These are phyloP conservation scores for Rhizophora apiculata DNA, from an alignment of 345 rosid genomes.

Conservation along the genomic window DNA sequence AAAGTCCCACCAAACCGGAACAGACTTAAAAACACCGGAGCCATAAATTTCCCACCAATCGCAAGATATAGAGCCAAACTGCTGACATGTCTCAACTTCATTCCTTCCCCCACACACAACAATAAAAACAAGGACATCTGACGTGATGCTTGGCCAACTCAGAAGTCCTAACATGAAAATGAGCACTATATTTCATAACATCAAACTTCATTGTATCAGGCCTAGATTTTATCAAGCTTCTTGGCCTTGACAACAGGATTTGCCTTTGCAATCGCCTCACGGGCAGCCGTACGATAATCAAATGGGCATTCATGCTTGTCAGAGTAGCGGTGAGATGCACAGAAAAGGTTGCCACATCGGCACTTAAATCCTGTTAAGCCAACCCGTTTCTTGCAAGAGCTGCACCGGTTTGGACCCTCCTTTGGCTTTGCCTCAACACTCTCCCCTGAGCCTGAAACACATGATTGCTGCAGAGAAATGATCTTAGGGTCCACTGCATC, in stretches of 20 bases:
- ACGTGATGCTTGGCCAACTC: slow-evolving; percentile 29
- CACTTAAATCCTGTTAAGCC: slow-evolving; percentile 67
- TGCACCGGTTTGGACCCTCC: slow-evolving; percentile 71
- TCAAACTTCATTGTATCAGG: slow-evolving; percentile 6
- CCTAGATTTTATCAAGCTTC: slow-evolving; percentile 75
- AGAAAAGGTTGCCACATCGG: slow-evolving; percentile 59
- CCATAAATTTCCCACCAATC: slow-evolving; percentile 36
- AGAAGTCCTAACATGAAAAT: slow-evolving; percentile 20
- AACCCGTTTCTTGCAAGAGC: slow-evolving; percentile 50
- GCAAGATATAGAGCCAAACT: slow-evolving; percentile 34
- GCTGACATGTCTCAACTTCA: slow-evolving; percentile 33
- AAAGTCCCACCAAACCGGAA: slow-evolving; percentile 45
- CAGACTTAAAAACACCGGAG: slow-evolving; percentile 36
- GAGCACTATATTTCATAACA: slow-evolving; percentile 27
- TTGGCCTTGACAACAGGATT: slow-evolving; percentile 60
- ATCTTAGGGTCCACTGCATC: slow-evolving; percentile 38
- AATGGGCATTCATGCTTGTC: slow-evolving; percentile 65
- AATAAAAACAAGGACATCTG: slow-evolving; percentile 38
- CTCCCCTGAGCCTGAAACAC: slow-evolving; percentile 28
- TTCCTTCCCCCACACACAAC: slow-evolving; percentile 29
- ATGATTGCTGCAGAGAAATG: slow-evolving; percentile 40
- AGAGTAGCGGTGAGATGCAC: slow-evolving; percentile 65
- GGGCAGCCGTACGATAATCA: slow-evolving; percentile 56
- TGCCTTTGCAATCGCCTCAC: slow-evolving; percentile 57
- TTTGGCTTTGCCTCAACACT: slow-evolving; percentile 49